Evolutionary conservation across 208 protist genomes (phyloP), one percentile per base, ranked within the genome.

Genomic region (Trypanosoma grayi): DNA sequence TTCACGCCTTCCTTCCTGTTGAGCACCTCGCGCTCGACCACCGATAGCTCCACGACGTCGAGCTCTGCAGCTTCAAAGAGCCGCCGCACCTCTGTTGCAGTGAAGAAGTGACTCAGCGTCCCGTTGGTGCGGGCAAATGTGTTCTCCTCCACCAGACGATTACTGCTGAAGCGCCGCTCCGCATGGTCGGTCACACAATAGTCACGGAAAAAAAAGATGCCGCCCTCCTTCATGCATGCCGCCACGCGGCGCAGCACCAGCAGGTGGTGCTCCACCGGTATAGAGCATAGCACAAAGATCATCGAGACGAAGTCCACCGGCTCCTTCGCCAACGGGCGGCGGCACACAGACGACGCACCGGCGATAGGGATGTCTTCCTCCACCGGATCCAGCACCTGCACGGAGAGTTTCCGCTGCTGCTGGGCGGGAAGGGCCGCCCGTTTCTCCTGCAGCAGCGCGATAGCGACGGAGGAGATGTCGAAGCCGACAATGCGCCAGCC

Each of bases 261-360:
- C 2, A 31, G 24, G 44, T 93, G 82, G 6, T 69, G 43, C 10
- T 75, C 74, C 18, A 88, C 79, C 1, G 90, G 75, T 53, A 98
- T 94, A 9, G 93, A 95, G 28, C 90, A 97, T 6, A 98, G 73
- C 0, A 98, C 93, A 79, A 98, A 98, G n/a, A 97, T 89, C 61
- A 98, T 87, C 2, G 92, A 92, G 3, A 93, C 89, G 31, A 98
- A 84, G 18, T 79, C 61, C 0, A 90, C 79, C 24, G 48, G 60
- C 2, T 62, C 37, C 28, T 57, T 52, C 18, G 13, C 46, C 36
- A 60, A 14, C 2, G 6, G 8, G 51, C n/a, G 27, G 30, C 22
- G 34, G 18, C 33, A 44, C 30, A 45, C 14, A n/a, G 47, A 45
- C 7, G 47, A 48, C 10, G 57, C 51, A 4, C 13, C 30, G 11